A percentile compares a stretch with the other conserved stretches of the same genome.
phyloP scores from a whole-genome alignment of 306 rosid genomes.

The Castanopsis chinensis region DNA sequence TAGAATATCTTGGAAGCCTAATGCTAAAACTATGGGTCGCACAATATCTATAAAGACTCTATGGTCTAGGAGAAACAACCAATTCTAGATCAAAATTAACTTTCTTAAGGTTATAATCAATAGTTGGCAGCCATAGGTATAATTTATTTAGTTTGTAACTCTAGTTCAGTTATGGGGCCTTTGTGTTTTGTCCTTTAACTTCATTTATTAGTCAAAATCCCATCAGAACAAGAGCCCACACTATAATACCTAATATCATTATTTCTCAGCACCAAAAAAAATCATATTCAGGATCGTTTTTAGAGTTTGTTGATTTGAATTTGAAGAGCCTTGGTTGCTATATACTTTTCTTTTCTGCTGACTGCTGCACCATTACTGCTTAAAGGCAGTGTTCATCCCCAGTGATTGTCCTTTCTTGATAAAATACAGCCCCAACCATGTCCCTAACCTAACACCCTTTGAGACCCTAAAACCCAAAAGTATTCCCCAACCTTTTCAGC shows the following conservation, averaged over 20 bases:
- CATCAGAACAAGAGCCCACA: neutral
- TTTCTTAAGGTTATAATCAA: neutral
- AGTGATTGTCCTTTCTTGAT: neutral
- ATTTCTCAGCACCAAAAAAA: no score
- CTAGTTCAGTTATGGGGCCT: neutral
- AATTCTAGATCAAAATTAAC: neutral
- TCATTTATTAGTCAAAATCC: neutral
- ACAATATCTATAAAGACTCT: neutral
- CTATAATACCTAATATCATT: neutral
- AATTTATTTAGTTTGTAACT: neutral
- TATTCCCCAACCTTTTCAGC: neutral
- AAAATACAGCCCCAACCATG: neutral
- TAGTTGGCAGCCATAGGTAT: neutral
- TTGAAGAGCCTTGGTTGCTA: neutral
- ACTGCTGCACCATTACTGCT: neutral
- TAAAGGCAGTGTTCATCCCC: neutral
- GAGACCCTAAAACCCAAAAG: neutral
- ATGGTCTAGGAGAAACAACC: neutral
- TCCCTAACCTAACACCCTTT: neutral
- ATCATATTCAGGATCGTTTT: neutral
- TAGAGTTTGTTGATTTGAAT: neutral
- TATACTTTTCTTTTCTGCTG: neutral
- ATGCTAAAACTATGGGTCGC: neutral
- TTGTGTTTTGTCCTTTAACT: neutral
- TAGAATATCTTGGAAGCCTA: neutral